Conservation (phyloP, 176 grass and related monocot species). For the Aegilops tauschii region DNA sequence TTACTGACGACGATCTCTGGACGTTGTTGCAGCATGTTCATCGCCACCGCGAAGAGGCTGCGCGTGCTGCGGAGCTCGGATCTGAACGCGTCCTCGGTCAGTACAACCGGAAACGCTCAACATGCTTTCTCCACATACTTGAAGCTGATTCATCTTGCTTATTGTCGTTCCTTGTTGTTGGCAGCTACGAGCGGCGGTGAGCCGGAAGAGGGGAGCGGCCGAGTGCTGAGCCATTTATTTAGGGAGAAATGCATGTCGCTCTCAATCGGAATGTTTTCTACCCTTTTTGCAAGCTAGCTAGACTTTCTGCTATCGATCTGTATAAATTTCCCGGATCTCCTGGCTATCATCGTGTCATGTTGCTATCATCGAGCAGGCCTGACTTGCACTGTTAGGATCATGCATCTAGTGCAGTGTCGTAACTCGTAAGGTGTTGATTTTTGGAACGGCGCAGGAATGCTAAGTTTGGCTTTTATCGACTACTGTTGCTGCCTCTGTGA, state of each 20-base stretch:
- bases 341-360: neutral
- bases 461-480: conserved; percentile 15
- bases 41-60: conserved; percentile 64
- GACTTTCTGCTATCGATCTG: neutral
- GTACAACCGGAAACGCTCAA: neutral
- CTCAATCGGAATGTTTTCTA: neutral
- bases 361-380: conserved; percentile 4
- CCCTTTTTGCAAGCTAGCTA: neutral
- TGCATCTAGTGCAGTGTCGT: neutral
- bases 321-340: neutral
- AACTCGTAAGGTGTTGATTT: conserved; percentile 19
- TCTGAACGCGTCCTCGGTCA: conserved; percentile 52
- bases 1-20: neutral
- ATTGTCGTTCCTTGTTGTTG: neutral
- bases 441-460: conserved; percentile 18
- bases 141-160: neutral
- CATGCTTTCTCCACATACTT: neutral
- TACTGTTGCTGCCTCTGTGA: neutral
- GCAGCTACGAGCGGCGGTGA: conserved; percentile 55
- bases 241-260: neutral
- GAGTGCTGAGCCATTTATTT: conserved; percentile 27
- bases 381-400: neutral
- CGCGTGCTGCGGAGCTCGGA: conserved; percentile 76
- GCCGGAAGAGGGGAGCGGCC: conserved; percentile 52
- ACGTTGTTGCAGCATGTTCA: conserved; percentile 66